phyloP scores from a whole-genome alignment of 352 stramenopile species.

The Phytophthora aleatoria region DNA sequence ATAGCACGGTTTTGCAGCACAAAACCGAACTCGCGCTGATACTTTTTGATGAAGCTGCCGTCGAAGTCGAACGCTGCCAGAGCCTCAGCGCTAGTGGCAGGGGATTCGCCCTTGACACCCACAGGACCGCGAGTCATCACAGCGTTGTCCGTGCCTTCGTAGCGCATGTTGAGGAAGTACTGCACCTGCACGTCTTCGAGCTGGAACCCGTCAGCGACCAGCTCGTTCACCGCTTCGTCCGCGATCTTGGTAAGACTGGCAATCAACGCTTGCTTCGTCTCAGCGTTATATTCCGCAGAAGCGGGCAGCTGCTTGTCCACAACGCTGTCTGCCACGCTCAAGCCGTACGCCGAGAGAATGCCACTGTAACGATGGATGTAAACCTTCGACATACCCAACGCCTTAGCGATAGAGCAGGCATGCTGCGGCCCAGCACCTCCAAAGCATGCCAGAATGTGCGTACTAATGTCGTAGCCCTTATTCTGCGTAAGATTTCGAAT shows the following conservation, averaged over 20 bases:
- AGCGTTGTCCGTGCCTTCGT: slow-evolving; percentile 98
- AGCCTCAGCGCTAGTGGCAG: slow-evolving; percentile 31
- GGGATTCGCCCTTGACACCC: slow-evolving; percentile 41
- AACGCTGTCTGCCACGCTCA: slow-evolving; percentile 97
- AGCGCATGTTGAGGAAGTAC: slow-evolving; percentile 98
- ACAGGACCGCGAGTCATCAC: slow-evolving; percentile 93
- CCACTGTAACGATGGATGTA: slow-evolving; percentile 99
- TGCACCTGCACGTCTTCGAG: slow-evolving; percentile 92
- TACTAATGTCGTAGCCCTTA: slow-evolving; percentile 98
- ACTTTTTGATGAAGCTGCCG: slow-evolving; percentile 90
- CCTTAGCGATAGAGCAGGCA: slow-evolving; percentile 96
- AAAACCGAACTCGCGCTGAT: slow-evolving; percentile 98
- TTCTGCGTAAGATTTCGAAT: slow-evolving; percentile 99
- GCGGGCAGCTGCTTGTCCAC: slow-evolving; percentile 96
- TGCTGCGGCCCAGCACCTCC: slow-evolving; percentile 98
- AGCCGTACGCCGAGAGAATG: slow-evolving; percentile 97
- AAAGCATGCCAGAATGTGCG: slow-evolving; percentile 97
- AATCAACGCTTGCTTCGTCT: slow-evolving; percentile 59
- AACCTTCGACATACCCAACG: slow-evolving; percentile 96
- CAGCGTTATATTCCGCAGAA: slow-evolving; percentile 60
- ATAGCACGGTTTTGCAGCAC: slow-evolving; percentile 92
- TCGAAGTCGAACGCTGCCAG: slow-evolving; percentile 86
- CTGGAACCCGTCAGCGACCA: slow-evolving; percentile 84
- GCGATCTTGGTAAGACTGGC: slow-evolving; percentile 55
- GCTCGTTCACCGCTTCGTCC: slow-evolving; percentile 64